Evolutionary conservation across 1,139 yeast genomes (phyloP).

Genomic region (Pichia sp.): DNA sequence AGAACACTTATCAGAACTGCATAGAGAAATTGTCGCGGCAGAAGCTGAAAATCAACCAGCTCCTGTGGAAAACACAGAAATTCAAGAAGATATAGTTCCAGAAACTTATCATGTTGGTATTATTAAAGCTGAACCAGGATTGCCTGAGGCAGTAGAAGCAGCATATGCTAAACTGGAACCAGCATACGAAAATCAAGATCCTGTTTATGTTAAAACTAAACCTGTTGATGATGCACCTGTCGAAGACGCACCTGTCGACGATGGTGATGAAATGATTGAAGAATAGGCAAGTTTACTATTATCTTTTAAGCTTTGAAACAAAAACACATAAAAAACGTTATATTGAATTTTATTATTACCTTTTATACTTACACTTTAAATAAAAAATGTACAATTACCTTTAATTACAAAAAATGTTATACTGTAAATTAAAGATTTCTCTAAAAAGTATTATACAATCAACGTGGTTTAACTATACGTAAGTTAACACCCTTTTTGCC

Average conservation of each 20-base stretch:
- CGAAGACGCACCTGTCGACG: constrained; percentile 16
- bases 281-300: constrained; percentile 13
- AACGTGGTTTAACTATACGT: constrained; percentile 8
- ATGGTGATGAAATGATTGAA: constrained; percentile 29
- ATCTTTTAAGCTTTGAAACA: neutral
- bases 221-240: neutral
- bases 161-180: neutral
- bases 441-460: too few species aligned
- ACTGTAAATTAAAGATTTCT: too few species aligned
- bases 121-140: too few species aligned
- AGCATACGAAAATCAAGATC: neutral
- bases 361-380: neutral
- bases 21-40: constrained; percentile 15
- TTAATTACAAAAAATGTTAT: constrained; percentile 1
- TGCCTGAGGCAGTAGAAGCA: too few species aligned
- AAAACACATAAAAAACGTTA: too few species aligned
- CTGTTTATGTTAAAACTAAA: too few species aligned
- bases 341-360: neutral
- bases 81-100: neutral
- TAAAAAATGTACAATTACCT: too few species aligned
- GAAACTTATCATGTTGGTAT: too few species aligned
- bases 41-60: neutral
- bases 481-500: constrained; percentile 12
- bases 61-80: neutral
- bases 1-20: constrained; percentile 17